Evolutionary conservation across 768 basidiomycete species (phyloP), one percentile per base, ranked within the genome.

Genomic region (Lanmaoa rubissima): DNA sequence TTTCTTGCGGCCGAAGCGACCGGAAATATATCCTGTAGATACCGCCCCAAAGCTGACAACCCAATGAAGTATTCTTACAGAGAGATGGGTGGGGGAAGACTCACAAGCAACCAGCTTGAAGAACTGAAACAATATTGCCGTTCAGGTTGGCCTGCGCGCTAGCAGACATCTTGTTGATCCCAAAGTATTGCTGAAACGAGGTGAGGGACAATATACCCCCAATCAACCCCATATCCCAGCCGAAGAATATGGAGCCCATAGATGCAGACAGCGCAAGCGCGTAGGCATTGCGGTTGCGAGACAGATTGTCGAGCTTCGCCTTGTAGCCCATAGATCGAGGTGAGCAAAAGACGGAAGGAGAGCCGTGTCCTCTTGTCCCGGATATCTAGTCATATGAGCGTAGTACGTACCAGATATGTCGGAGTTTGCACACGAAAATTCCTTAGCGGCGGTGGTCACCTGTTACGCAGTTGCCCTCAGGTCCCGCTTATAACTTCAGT

Each of bases 51-150:
- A 79, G 59, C 80, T 59, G 12, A 52, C 19, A 5, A 10, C 24
- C n/a, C 19, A 21, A 26, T 58, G 10, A 62, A 42, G 11, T 11
- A 2, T 7, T 9, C n/a, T 9, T 35, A 9, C 42, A 14, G 43
- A 31, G 10, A 32, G 4, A 13, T 10, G 13, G 48, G 13, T 24
- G 21, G 21, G 32, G 35, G n/a, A 32, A 10, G 14, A 64, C 79
- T 61, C 61, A 81, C 80, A 80, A 77, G 53, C 75, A 78, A 4
- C 80, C 79, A 3, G 72, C 78, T 54, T 82, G 81, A 26, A 82
- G 62, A 31, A 80, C 70, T 1, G 81, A 72, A n/a, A 83, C 82
- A 28, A 83, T 79, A 57, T 82, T 79, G 6, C 81, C 82, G 38
- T 71, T 73, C 28, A 83, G 55, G 51, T 76, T 65, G 21, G 80